Evolutionary conservation across 805 yeast genomes (phyloP).

Genomic region (Metschnikowia santaceciliae): DNA sequence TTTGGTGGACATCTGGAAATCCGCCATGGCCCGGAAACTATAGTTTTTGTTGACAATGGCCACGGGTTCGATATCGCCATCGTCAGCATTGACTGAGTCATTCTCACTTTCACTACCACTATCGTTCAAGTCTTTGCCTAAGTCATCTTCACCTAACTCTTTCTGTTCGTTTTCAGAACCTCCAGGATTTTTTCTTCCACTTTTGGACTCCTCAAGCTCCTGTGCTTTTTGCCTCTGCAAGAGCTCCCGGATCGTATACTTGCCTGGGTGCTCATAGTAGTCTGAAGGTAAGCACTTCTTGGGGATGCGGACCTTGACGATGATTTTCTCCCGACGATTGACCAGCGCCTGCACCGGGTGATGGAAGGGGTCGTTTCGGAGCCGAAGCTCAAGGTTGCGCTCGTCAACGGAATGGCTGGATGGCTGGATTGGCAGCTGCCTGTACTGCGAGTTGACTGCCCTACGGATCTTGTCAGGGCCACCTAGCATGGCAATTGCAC

Average conservation of each 20-base stretch:
- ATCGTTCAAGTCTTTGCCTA: neutral
- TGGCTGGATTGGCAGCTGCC: conserved; percentile 20
- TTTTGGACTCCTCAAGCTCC: conserved; percentile 27
- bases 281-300: conserved; percentile 43
- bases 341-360: conserved; percentile 62
- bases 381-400: conserved; percentile 38
- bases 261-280: conserved; percentile 26
- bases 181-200: neutral
- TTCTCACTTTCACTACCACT: neutral
- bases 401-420: conserved; percentile 25
- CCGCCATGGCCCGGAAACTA: conserved; percentile 81
- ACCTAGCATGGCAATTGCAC: conserved; percentile 69
- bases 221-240: conserved; percentile 24
- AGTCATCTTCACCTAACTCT: neutral
- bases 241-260: conserved; percentile 43
- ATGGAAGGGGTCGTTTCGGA: conserved; percentile 42
- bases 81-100: neutral
- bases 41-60: conserved; percentile 66
- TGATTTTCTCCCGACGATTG: conserved; percentile 51
- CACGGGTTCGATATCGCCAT: conserved; percentile 45
- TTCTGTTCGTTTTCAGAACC: neutral
- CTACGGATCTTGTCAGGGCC: conserved; percentile 45
- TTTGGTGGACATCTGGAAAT: conserved; percentile 71
- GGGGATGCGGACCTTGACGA: conserved; percentile 60
- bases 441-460: conserved; percentile 36